A percentile compares a stretch with the other conserved stretches of the same genome.
Evolutionary conservation across 2,329 filamentous ascomycete genomes (phyloP).

Genomic region (Cladobotryum protrusum): DNA sequence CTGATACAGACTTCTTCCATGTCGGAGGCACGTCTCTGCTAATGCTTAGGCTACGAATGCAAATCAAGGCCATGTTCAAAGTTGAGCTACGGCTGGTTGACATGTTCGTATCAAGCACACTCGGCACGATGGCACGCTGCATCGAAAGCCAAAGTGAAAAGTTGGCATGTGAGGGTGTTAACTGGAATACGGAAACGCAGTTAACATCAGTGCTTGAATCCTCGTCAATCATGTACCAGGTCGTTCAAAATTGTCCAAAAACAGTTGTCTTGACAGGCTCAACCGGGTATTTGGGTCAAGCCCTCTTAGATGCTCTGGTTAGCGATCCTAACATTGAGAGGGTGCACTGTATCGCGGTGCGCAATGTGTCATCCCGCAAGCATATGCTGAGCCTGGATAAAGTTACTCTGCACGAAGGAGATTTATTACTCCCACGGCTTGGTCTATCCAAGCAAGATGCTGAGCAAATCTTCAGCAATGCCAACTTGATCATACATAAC

Average conservation of each 20-base stretch:
- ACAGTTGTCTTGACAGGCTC: too few relatives aligned
- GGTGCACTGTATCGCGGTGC: conserved; percentile 41
- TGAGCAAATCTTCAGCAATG: not conserved
- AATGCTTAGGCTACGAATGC: not conserved
- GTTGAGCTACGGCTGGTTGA: not conserved
- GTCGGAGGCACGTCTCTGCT: not conserved
- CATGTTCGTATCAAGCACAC: not conserved
- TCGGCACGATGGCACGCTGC: not conserved
- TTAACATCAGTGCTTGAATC: too few relatives aligned
- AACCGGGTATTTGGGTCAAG: too few relatives aligned
- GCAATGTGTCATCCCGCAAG: conserved; percentile 9
- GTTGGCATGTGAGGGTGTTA: not conserved
- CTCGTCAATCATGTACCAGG: too few relatives aligned
- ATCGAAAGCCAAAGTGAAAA: not conserved
- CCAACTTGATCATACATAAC: conserved; percentile 43
- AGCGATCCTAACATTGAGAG: too few relatives aligned
- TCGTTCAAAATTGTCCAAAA: too few relatives aligned
- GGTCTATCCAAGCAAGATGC: conserved; percentile 27
- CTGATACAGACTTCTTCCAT: not conserved
- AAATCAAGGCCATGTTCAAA: not conserved
- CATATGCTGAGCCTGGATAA: conserved; percentile 18
- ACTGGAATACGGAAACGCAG: not conserved
- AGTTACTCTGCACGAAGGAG: conserved; percentile 30
- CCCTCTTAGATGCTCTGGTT: too few relatives aligned
- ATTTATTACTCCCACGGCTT: conserved; percentile 28